phyloP scores from a whole-genome alignment of 805 yeast species.

The Ogataea sp. region DNA sequence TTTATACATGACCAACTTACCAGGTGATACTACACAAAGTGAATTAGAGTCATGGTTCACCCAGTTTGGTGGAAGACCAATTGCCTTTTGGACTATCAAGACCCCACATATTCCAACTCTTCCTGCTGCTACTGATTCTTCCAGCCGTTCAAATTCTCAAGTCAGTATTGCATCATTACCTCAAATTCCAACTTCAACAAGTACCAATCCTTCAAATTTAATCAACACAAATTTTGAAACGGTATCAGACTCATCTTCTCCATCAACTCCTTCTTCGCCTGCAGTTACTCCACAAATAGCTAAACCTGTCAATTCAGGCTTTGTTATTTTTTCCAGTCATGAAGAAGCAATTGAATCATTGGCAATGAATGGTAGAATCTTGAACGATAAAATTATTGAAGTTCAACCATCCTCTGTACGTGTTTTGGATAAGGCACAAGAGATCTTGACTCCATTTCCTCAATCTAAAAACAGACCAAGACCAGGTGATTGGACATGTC shows the following conservation, averaged over 20 bases:
- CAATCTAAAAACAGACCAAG: slow-evolving; percentile 78
- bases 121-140: background rate
- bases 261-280: slow-evolving; percentile 6
- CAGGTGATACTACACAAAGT: slow-evolving; percentile 80
- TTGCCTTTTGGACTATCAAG: slow-evolving; percentile 83
- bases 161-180: background rate
- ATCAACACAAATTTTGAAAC: background rate
- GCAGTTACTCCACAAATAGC: slow-evolving; percentile 24
- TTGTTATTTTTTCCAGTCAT: slow-evolving; percentile 76
- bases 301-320: slow-evolving; percentile 58
- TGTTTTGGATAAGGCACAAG: slow-evolving; percentile 77
- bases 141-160: background rate
- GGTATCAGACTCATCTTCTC: slow-evolving; percentile 2
- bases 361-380: slow-evolving; percentile 65
- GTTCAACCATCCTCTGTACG: slow-evolving; percentile 78
- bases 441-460: slow-evolving; percentile 77
- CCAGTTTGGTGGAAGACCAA: slow-evolving; percentile 77
- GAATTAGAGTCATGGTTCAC: slow-evolving; percentile 90
- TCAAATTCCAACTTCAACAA: background rate
- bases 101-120: slow-evolving; percentile 29
- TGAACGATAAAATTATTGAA: slow-evolving; percentile 70
- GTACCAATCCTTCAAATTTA: background rate
- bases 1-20: slow-evolving; percentile 72
- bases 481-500: slow-evolving; percentile 99
- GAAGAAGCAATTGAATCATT: slow-evolving; percentile 80